Base-by-base conservation (phyloP, 78 protist genomes). In the Guillardia theta region DNA sequence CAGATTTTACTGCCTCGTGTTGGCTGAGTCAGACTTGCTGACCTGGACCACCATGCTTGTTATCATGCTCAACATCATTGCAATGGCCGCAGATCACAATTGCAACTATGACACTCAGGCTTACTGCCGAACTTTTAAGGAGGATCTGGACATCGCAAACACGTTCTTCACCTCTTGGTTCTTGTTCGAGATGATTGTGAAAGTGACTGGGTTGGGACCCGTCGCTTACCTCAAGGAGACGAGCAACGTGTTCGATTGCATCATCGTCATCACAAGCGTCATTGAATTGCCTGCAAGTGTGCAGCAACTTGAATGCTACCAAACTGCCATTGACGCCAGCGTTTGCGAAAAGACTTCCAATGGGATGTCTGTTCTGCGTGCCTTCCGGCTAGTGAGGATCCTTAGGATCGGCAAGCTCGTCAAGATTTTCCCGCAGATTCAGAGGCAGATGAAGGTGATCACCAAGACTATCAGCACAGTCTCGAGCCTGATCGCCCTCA, bases 361-460 rank as follows among this genome's bases (percentile, higher is more conserved):
- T 24, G 83, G 83, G 41, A 70, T 24, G 83, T 36, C 45, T 1
- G 83, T 70, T 36, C 41, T 70, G 83, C 83, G 83, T 1, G n/a
- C 83, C 46, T 70, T 70, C 41, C 6, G 83, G 0, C 6, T 70
- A 24, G 41, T 70, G 83, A 36, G 83, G 0, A 43, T 70, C 36
- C 41, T 70, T 0, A 36, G 83, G 8, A 70, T 70, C 41, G 83
- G 83, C 36, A 70, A 70, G 6, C 83, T 70, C 8, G 83, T 70
- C 46, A 15, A 43, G 10, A 24, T 24, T 1, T 70, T 70, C 41
- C 83, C 83, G 3, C 83, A 70, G 41, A 43, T 78, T 22, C 90
- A 78, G 50, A 45, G 90, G 44, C 90, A 78, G 90, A 45, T 78
- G 44, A 43, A 37, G 48, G 90, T 43, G 90, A 43, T 78, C 53